Conservation (phyloP, 2,329 filamentous ascomycete genomes). For the Ophiostoma populinum region DNA sequence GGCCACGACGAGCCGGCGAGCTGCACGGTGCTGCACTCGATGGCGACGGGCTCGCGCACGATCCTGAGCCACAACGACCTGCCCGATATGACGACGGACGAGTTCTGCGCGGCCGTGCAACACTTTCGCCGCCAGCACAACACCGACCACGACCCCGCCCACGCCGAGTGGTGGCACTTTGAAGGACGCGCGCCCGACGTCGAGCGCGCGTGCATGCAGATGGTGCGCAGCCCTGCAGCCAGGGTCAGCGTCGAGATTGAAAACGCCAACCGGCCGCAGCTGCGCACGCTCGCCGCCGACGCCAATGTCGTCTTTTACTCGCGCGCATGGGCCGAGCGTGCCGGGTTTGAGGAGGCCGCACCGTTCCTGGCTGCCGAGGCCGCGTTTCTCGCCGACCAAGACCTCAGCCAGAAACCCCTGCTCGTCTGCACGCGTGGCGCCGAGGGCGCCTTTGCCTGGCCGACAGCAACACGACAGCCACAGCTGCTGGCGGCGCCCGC, state of each 20-base stretch:
- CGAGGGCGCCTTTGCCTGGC: slow-evolving; percentile 28
- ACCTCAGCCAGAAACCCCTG: slow-evolving; percentile 17
- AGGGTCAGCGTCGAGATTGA: slow-evolving; percentile 53
- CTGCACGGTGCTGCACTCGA: slow-evolving; percentile 51
- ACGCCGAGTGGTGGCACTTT: slow-evolving; percentile 49
- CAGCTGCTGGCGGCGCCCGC: slow-evolving; percentile 26
- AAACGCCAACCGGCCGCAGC: slow-evolving; percentile 44
- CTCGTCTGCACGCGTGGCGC: slow-evolving; percentile 28
- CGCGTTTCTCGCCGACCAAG: neutral
- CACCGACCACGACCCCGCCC: slow-evolving; percentile 14
- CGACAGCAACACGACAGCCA: slow-evolving; percentile 19
- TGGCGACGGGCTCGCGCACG: slow-evolving; percentile 42
- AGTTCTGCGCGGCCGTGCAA: slow-evolving; percentile 33
- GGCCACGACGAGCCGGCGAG: slow-evolving; percentile 39
- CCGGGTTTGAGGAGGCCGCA: slow-evolving; percentile 14
- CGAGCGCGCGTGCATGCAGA: slow-evolving; percentile 38
- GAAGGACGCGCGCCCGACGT: slow-evolving; percentile 52
- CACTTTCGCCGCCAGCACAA: slow-evolving; percentile 15
- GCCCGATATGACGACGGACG: slow-evolving; percentile 45
- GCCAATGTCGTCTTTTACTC: slow-evolving; percentile 63
- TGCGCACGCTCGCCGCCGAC: slow-evolving; percentile 39
- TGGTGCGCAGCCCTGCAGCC: slow-evolving; percentile 22
- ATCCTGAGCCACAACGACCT: slow-evolving; percentile 54
- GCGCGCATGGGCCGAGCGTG: slow-evolving; percentile 44
- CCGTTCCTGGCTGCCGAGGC: slow-evolving; percentile 4